Base-by-base conservation (phyloP, 306 rosid genomes). In the Ammopiptanthus mongolicus region DNA sequence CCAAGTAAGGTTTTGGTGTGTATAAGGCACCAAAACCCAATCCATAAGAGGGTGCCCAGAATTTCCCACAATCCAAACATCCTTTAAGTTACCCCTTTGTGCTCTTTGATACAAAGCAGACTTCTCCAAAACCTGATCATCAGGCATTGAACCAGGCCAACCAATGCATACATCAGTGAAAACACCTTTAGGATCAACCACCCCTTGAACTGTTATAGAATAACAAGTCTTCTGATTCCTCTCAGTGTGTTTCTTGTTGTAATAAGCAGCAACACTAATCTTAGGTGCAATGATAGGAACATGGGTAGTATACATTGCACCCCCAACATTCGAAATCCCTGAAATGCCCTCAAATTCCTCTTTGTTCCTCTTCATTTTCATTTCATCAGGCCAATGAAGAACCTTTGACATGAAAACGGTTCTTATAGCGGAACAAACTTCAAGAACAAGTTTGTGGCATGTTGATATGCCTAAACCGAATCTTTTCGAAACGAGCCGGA, bases 381-480 rank as follows among this genome's bases (percentile, higher is more conserved):
- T 50, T 23, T 82, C 90, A 7, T 82, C 75, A 0, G 92, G 91
- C 97, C 97, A 92, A 15, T 73, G 78, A 15, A 92, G 79, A 39
- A 62, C 88, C 80, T 88, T 88, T 1, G 88, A 86, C 96, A 92
- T 84, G 8, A 90, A 50, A 14, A 92, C 96, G 2, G 79, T 77
- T 64, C 23, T 85, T 14, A 92, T 90, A 0, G 97, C 97, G 0
- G 76, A 11, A 61, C 96, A 90, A 0, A 92, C 97, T 64, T 92
- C 97, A 0, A 92, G 83, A 0, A 90, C 91, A 0, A 92, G 96
- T 67, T 92, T 92, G 51, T 92, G 97, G 17, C 97, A 92, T 0
- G 97, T 92, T 0, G 97, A 92, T 12, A 92, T 92, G 1, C 97
- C 97, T 37, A 88, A 39, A 0, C 97, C 97, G 31, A 92, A 92